phyloP scores from a whole-genome alignment of 2,329 filamentous ascomycete species.

The Paraphaeosphaeria sporulosa region DNA sequence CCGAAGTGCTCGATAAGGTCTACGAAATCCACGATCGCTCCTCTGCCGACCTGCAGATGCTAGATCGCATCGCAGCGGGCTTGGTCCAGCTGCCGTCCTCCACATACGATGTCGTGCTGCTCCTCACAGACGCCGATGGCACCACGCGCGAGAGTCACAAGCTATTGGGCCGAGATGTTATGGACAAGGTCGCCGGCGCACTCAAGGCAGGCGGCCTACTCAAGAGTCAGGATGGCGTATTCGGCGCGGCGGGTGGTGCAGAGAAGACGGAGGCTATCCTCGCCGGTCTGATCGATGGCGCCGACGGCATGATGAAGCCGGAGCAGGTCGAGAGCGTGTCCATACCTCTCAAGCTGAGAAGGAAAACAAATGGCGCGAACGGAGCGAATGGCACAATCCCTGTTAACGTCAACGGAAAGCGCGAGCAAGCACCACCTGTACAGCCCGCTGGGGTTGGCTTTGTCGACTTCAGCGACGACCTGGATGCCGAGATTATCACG shows the following conservation, averaged over 20 bases:
- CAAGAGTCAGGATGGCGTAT: constrained; percentile 71
- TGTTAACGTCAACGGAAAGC: constrained; percentile 19
- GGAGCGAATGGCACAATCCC: constrained; percentile 29
- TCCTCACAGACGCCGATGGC: constrained; percentile 81
- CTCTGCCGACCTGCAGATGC: constrained; percentile 92
- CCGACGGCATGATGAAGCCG: constrained; percentile 76
- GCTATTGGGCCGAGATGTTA: constrained; percentile 72
- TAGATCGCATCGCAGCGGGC: constrained; percentile 86
- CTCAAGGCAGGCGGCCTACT: constrained; percentile 75
- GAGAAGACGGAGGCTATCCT: constrained; percentile 82
- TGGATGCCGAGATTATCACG: constrained; percentile 60
- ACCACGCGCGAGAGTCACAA: constrained; percentile 66
- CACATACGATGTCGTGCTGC: constrained; percentile 84
- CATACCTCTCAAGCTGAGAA: constrained; percentile 70
- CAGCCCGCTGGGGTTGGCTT: constrained; percentile 49
- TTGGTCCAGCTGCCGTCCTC: constrained; percentile 77
- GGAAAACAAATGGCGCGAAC: constrained; percentile 58
- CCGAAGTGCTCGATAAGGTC: constrained; percentile 75
- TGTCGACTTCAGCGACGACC: constrained; percentile 72
- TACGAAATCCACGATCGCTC: constrained; percentile 77
- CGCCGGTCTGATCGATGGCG: constrained; percentile 74
- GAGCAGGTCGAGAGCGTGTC: constrained; percentile 65
- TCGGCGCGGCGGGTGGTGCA: constrained; percentile 54
- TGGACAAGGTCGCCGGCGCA: constrained; percentile 72
- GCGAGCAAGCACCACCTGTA: constrained; percentile 48